Evolutionary conservation across 768 basidiomycete species (phyloP).

Genomic region (Termitomyces sp.): DNA sequence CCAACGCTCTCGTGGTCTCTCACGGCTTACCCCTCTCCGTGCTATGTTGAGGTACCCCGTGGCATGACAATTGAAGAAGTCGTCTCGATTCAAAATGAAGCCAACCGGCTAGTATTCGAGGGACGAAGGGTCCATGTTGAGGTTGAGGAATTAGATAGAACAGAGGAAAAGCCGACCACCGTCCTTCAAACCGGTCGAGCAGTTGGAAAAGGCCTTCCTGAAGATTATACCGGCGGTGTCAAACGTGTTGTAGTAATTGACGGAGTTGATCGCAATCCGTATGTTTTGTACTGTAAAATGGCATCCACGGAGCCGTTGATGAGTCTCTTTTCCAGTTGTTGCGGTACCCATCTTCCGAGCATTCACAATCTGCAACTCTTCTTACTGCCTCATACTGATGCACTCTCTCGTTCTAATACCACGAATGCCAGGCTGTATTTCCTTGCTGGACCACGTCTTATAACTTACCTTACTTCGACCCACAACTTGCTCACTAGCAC

Average conservation of each 20-base stretch:
- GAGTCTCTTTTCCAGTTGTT: conserved; percentile 48
- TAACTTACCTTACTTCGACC: conserved; percentile 54
- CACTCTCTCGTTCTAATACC: conserved; percentile 56
- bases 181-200: conserved; percentile 46
- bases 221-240: conserved; percentile 73
- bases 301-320: conserved; percentile 13
- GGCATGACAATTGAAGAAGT: conserved; percentile 66
- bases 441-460: conserved; percentile 75
- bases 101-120: conserved; percentile 67
- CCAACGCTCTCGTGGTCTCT: conserved; percentile 85
- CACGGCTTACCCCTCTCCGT: conserved; percentile 60
- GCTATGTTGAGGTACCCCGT: conserved; percentile 75
- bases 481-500: conserved; percentile 55
- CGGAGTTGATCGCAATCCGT: conserved; percentile 79
- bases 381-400: conserved; percentile 66
- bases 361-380: conserved; percentile 73
- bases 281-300: conserved; percentile 24
- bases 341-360: conserved; percentile 81
- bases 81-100: conserved; percentile 52
- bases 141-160: conserved; percentile 60
- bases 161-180: conserved; percentile 29
- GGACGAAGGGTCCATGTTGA: conserved; percentile 69
- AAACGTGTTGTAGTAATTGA: conserved; percentile 83
- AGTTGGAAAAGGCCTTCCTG: conserved; percentile 59
- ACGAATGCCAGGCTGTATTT: conserved; percentile 78